Percentiles rank a stretch among this genome's conserved stretches.
phyloP scores from a whole-genome alignment of 768 basidiomycete genomes.

The Pisolithus albus region DNA sequence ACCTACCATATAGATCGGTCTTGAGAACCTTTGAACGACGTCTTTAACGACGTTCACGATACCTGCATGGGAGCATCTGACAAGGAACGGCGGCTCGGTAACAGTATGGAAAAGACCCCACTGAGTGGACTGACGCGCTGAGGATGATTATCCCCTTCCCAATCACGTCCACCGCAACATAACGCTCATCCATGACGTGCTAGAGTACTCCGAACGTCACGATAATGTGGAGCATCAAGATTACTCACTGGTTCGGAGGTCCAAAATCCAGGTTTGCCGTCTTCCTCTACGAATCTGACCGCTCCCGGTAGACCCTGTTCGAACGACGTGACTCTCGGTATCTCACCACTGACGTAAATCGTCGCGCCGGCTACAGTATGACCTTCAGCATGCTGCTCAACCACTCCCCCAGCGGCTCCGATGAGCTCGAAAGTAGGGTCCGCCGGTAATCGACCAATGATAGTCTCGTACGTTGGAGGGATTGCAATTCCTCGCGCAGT shows the following conservation, averaged over 20 bases:
- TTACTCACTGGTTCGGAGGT: constrained; percentile 45
- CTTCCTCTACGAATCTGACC: constrained; percentile 47
- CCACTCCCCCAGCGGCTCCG: constrained; percentile 41
- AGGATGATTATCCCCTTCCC: constrained; percentile 80
- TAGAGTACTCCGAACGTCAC: constrained; percentile 19
- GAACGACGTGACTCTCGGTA: constrained; percentile 61
- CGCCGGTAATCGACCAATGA: constrained; percentile 51
- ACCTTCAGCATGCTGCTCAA: constrained; percentile 51
- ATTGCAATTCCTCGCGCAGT: constrained; percentile 67
- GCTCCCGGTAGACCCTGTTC: constrained; percentile 66
- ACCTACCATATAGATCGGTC: constrained; percentile 71
- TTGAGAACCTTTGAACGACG: constrained; percentile 50
- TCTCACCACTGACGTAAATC: constrained; percentile 76
- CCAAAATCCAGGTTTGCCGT: constrained; percentile 34
- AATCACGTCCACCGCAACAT: constrained; percentile 67
- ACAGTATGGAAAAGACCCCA: neutral
- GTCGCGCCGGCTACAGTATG: constrained; percentile 59
- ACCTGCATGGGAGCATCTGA: constrained; percentile 69
- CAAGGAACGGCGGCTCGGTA: neutral
- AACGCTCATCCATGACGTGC: constrained; percentile 82
- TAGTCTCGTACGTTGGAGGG: constrained; percentile 49
- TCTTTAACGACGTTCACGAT: constrained; percentile 79
- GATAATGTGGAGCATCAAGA: neutral
- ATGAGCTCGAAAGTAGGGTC: constrained; percentile 74
- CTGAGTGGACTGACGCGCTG: constrained; percentile 55